Evolutionary conservation across 306 rosid species (phyloP).

Genomic region (Cotoneaster glaucophyllus): DNA sequence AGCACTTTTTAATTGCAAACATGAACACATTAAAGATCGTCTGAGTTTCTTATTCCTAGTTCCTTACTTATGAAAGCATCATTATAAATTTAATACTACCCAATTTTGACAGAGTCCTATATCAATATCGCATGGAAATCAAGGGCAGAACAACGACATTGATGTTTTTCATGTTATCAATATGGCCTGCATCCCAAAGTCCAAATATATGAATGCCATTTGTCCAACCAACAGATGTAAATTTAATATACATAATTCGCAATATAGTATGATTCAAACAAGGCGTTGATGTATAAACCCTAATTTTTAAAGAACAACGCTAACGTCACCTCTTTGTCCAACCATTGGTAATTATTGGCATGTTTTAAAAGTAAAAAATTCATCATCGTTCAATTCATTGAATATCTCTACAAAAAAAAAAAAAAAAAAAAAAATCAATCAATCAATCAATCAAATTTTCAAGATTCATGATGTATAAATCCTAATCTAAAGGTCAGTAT

Average conservation of each 20-base stretch:
- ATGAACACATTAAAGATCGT: not conserved
- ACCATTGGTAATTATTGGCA: no score
- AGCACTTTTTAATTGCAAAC: not conserved
- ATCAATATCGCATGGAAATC: not conserved
- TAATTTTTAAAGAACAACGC: not conserved
- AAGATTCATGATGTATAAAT: not conserved
- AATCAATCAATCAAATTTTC: no score
- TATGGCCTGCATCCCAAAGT: conserved; percentile 14
- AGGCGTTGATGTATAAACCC: not conserved
- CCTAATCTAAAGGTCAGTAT: not conserved
- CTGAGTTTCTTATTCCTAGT: not conserved
- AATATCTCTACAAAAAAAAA: no score
- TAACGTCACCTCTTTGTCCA: no score
- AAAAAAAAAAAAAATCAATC: no score
- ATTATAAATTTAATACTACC: not conserved
- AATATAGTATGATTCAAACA: not conserved
- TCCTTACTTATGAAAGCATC: not conserved
- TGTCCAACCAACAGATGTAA: not conserved
- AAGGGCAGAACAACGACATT: conserved; percentile 10
- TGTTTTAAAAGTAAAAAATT: no score
- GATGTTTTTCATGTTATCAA: conserved; percentile 26
- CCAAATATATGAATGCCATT: not conserved
- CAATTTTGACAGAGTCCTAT: conserved; percentile 14
- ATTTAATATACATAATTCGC: not conserved
- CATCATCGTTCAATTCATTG: no score